These are phyloP conservation scores for Hyaloscypha variabilis DNA, from an alignment of 495 filamentous ascomycete species.

Conservation along the genomic window DNA sequence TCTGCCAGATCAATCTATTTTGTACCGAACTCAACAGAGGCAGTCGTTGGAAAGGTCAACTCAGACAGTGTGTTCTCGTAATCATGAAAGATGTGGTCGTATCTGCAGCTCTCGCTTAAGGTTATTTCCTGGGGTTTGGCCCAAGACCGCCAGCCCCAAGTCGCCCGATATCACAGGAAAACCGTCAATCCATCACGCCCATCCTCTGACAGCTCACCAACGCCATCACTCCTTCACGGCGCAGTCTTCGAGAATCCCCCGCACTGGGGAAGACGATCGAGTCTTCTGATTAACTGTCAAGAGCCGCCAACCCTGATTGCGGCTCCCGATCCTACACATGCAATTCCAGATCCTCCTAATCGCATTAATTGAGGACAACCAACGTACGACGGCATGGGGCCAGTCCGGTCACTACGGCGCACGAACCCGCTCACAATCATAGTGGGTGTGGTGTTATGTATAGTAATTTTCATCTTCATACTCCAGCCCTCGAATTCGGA, in stretches of 20 bases:
- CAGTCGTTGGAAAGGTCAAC: too few species aligned
- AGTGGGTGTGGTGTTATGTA: constrained; percentile 50
- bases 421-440: constrained; percentile 53
- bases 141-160: neutral
- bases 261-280: constrained; percentile 15
- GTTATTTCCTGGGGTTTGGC: too few species aligned
- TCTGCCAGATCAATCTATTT: too few species aligned
- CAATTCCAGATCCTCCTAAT: constrained; percentile 8
- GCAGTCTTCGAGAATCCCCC: constrained; percentile 14
- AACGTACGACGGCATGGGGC: constrained; percentile 42
- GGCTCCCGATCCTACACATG: constrained; percentile 20
- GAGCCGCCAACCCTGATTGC: constrained; percentile 1
- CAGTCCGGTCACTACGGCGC: constrained; percentile 56
- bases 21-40: too few species aligned
- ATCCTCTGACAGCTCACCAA: neutral
- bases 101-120: too few species aligned
- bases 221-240: constrained; percentile 6
- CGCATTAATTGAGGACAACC: constrained; percentile 30
- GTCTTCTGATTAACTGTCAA: constrained; percentile 8
- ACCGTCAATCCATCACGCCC: neutral
- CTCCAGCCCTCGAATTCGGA: constrained; percentile 38
- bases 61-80: too few species aligned
- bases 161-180: neutral
- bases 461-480: constrained; percentile 58
- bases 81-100: too few species aligned